phyloP scores from a whole-genome alignment of 2,329 filamentous ascomycete species.

The Trichoderma afroharzianum region DNA sequence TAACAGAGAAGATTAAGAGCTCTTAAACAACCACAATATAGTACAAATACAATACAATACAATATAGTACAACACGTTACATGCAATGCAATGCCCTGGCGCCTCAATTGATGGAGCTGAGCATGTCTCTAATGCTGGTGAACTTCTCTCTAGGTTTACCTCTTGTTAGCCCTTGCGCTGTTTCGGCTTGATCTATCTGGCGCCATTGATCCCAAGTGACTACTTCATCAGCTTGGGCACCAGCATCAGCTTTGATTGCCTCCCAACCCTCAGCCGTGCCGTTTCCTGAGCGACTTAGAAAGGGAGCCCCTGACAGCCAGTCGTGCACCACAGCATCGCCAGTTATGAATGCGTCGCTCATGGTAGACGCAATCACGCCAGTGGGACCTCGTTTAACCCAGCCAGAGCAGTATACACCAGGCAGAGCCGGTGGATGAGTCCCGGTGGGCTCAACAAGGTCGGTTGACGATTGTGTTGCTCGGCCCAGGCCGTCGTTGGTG shows the following conservation, averaged over 20 bases:
- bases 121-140: constrained; percentile 55
- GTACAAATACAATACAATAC: constrained; percentile 21
- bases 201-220: constrained; percentile 84
- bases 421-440: constrained; percentile 40
- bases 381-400: constrained; percentile 96
- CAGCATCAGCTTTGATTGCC: constrained; percentile 60
- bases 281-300: constrained; percentile 31
- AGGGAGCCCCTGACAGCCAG: constrained; percentile 51
- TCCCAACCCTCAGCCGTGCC: constrained; percentile 63
- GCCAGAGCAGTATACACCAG: constrained; percentile 85
- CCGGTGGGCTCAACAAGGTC: constrained; percentile 22
- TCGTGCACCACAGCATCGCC: constrained; percentile 81
- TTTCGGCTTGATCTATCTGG: constrained; percentile 77
- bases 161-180: constrained; percentile 55
- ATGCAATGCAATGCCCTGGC: neutral
- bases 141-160: constrained; percentile 80
- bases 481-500: constrained; percentile 73
- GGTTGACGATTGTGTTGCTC: constrained; percentile 25
- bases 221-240: constrained; percentile 51
- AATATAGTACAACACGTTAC: constrained; percentile 23
- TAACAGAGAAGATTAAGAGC: constrained; percentile 89
- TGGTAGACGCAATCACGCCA: constrained; percentile 92
- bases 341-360: constrained; percentile 89
- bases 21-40: constrained; percentile 29
- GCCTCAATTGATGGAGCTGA: constrained; percentile 44